Conservation (phyloP, 257 asterid genomes). For the Nicotiana benthamiana region DNA sequence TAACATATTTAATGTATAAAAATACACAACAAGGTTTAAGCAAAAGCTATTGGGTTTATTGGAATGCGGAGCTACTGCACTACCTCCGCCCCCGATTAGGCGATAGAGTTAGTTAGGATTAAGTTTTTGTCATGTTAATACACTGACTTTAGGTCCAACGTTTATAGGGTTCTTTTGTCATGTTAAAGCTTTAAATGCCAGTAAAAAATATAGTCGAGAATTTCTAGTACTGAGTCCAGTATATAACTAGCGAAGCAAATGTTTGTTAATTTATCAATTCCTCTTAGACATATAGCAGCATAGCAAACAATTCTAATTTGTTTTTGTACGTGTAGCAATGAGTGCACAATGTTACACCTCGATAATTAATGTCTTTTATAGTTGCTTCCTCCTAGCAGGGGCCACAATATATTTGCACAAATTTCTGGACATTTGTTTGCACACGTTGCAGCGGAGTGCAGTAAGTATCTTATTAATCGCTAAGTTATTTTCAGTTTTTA, state of each 20-base stretch:
- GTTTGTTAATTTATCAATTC: too few relatives aligned
- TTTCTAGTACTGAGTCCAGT: neutral
- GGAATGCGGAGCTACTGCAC: too few relatives aligned
- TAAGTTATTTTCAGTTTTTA: neutral
- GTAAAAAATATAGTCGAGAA: neutral
- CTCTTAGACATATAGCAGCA: too few relatives aligned
- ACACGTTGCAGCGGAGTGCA: constrained; percentile 91
- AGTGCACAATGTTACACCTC: neutral
- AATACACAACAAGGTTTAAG: too few relatives aligned
- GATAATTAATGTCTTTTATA: neutral
- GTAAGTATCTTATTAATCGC: constrained; percentile 42
- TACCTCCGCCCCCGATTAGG: too few relatives aligned
- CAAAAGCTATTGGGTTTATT: too few relatives aligned
- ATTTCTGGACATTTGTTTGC: constrained; percentile 90
- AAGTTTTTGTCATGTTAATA: neutral
- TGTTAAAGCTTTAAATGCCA: neutral
- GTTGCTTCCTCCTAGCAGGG: constrained; percentile 46
- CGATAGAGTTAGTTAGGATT: neutral
- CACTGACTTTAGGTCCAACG: neutral
- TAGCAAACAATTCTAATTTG: too few relatives aligned
- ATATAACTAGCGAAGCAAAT: too few relatives aligned
- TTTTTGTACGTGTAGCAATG: too few relatives aligned
- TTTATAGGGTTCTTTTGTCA: neutral
- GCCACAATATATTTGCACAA: constrained; percentile 90
- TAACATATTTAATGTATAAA: too few relatives aligned